Percentiles rank a stretch among this genome's conserved stretches.
Evolutionary conservation across 2,329 filamentous ascomycete species (phyloP).

Genomic region (Phialophora verrucosa): DNA sequence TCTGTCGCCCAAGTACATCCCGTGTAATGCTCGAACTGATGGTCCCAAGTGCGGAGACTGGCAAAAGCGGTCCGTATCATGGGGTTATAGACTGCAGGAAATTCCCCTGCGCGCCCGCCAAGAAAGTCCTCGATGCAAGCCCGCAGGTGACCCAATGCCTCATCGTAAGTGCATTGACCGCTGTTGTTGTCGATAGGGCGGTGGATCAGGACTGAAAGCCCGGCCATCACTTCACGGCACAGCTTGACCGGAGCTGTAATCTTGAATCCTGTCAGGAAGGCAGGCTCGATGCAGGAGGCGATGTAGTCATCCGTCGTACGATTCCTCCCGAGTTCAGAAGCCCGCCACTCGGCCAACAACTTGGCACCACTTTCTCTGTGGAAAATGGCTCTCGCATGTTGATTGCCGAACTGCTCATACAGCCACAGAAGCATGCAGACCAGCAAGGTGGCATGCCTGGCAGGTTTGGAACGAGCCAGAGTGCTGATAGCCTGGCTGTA

Average conservation of each 20-base stretch:
- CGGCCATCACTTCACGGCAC: background rate
- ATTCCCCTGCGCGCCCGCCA: background rate
- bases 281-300: background rate
- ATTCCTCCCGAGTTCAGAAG: background rate
- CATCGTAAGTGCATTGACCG: background rate
- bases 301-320: slow-evolving; percentile 3
- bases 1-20: background rate
- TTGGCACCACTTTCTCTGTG: background rate
- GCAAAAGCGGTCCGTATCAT: background rate
- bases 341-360: background rate
- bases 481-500: background rate
- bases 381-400: background rate
- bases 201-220: background rate
- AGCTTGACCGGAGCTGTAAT: slow-evolving; percentile 2
- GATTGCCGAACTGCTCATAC: background rate
- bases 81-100: background rate
- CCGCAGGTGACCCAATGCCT: background rate
- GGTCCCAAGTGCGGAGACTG: background rate
- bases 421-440: slow-evolving; percentile 4
- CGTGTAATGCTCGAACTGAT: background rate
- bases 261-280: background rate
- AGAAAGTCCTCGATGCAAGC: background rate
- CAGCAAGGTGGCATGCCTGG: background rate
- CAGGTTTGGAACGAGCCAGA: background rate
- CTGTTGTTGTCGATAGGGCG: background rate